Base-by-base conservation (phyloP, 164 flowering plant species). In the Magnolia sinica region DNA sequence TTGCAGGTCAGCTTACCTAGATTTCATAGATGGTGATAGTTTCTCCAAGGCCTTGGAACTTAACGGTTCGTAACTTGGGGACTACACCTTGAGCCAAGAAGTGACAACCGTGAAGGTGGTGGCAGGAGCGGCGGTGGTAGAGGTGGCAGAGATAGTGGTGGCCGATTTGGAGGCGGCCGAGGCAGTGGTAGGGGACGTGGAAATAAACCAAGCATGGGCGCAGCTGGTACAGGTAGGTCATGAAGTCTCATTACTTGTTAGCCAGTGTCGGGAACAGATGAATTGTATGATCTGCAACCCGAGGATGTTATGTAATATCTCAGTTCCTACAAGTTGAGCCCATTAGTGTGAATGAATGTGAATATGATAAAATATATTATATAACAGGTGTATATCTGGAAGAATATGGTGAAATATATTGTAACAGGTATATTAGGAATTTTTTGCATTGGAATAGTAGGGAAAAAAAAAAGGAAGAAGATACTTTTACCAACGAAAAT, bases 1-100 rank as follows among this genome's bases (percentile, higher is more conserved):
- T 74, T 79, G 50, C 90, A 96, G 99, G 81, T 78, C 91, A 27
- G 1, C 98, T 2, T 96, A 94, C 78, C 37, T 96, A 22, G 94
- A 91, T 13, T 91, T 91, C 76, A 20, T 22, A 0, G 90, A 88
- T 63, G 66, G 50, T 24, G 79, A 83, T 23, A 76, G 77, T 64
- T 80, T 90, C 75, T 84, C 82, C 74, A 85, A 88, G 68, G 98
- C 98, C 23, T 73, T 93, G 10, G 91, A 90, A 71, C 87, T 92
- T 4, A 81, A 86, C 82, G 89, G 89, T 10, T 73, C 81, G 68
- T 86, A 91, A 4, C 50, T 95, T 2, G 90, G 89, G 4, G 92
- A 74, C 19, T 61, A 73, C 52, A 18, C 74, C 24, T 23, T 23
- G 24, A 23, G 24, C 24, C 24, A 23, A 23, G 24, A 23, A 23